Conservation (phyloP, 495 filamentous ascomycete species). For the Hypoxylon intermedium region DNA sequence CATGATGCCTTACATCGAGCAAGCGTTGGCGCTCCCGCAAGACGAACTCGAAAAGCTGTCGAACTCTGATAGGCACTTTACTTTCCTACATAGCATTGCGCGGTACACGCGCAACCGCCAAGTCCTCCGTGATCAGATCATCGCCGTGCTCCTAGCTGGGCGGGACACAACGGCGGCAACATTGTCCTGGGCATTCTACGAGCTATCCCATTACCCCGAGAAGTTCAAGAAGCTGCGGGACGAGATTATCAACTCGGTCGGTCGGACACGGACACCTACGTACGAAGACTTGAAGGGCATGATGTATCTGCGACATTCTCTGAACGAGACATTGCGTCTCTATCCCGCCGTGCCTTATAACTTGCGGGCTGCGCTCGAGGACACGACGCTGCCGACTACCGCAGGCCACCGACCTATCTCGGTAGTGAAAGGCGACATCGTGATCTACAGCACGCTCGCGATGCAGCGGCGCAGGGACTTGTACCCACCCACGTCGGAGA, state of each 20-base stretch:
- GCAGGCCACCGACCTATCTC: conserved; percentile 49
- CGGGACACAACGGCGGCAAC: conserved; percentile 67
- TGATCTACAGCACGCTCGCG: conserved; percentile 53
- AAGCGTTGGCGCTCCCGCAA: conserved; percentile 54
- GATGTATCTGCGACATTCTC: conserved; percentile 49
- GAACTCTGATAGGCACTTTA: conserved; percentile 49
- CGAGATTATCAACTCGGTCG: conserved; percentile 47
- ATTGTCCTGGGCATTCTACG: conserved; percentile 62
- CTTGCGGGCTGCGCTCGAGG: conserved; percentile 50
- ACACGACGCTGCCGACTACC: conserved; percentile 53
- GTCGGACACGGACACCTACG: conserved; percentile 39
- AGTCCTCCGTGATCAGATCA: conserved; percentile 64
- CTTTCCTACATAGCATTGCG: conserved; percentile 58
- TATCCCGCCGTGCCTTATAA: conserved; percentile 62
- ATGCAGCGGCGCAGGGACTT: conserved; percentile 63
- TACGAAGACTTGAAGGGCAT: conserved; percentile 51
- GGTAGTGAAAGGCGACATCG: conserved; percentile 44
- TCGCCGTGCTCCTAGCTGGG: conserved; percentile 66
- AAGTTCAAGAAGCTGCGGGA: conserved; percentile 55
- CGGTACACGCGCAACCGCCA: conserved; percentile 53
- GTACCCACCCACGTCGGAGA: conserved; percentile 49
- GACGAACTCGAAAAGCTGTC: conserved; percentile 59
- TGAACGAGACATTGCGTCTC: conserved; percentile 58
- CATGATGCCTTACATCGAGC: conserved; percentile 60
- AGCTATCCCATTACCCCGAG: conserved; percentile 56